Conservation (phyloP, 768 basidiomycete genomes). For the Boletus tomentosulus region DNA sequence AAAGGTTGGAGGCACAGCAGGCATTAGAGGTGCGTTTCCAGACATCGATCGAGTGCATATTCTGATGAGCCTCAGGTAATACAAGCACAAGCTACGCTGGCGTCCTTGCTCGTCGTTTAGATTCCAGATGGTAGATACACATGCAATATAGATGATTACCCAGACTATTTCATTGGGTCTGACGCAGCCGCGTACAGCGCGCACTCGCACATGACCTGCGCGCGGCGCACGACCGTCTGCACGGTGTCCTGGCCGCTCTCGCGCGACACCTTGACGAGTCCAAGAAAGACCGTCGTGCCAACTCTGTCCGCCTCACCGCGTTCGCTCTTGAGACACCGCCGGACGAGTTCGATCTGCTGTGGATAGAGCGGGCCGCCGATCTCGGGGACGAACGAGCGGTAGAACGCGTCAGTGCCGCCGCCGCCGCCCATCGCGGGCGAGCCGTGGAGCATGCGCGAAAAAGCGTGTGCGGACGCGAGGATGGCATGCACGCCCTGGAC, state of each 20-base stretch:
- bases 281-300: constrained; percentile 84
- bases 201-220: constrained; percentile 86
- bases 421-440: constrained; percentile 49
- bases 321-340: constrained; percentile 76
- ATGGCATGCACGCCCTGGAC: constrained; percentile 48
- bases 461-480: constrained; percentile 69
- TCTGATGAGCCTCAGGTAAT: constrained; percentile 53
- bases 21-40: constrained; percentile 65
- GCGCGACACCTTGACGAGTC: constrained; percentile 74
- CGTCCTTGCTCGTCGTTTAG: constrained; percentile 73
- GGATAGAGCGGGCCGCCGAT: constrained; percentile 71
- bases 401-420: constrained; percentile 64
- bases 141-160: constrained; percentile 23
- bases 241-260: constrained; percentile 39
- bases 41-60: not conserved
- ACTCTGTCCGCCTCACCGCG: constrained; percentile 68
- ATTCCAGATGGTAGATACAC: constrained; percentile 13
- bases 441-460: constrained; percentile 85
- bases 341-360: constrained; percentile 78
- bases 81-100: constrained; percentile 78
- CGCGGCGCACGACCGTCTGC: constrained; percentile 75
- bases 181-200: constrained; percentile 44
- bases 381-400: constrained; percentile 84
- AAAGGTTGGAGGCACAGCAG: constrained; percentile 86
- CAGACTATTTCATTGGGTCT: constrained; percentile 3